Evolutionary conservation across 176 grass and related monocot species (phyloP).

Genomic region (Oryza punctata): DNA sequence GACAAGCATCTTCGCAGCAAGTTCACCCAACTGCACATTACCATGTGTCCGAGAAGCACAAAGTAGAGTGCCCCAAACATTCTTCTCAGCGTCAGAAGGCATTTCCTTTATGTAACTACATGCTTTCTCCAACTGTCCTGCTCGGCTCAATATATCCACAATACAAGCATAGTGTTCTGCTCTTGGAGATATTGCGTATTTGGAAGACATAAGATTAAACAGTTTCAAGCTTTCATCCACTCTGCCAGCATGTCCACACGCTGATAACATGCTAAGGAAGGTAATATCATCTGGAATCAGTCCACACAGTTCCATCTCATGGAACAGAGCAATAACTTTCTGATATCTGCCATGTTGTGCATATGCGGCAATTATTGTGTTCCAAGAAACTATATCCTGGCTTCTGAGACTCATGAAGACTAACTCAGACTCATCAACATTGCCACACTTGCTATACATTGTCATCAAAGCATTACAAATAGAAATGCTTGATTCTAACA

Average conservation of each 20-base stretch:
- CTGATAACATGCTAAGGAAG: conserved; percentile 75
- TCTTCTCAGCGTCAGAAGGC: conserved; percentile 65
- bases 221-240: conserved; percentile 76
- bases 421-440: conserved; percentile 63
- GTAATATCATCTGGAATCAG: conserved; percentile 66
- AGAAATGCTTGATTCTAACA: conserved; percentile 58
- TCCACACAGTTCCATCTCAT: conserved; percentile 60
- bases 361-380: conserved; percentile 79
- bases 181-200: conserved; percentile 54
- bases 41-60: conserved; percentile 63
- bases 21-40: conserved; percentile 77
- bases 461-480: conserved; percentile 84
- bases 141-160: conserved; percentile 78
- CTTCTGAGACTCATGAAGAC: conserved; percentile 56
- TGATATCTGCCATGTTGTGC: conserved; percentile 76
- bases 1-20: conserved; percentile 76
- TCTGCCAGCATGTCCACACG: conserved; percentile 70
- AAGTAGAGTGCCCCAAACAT: conserved; percentile 71
- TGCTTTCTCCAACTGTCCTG: conserved; percentile 74
- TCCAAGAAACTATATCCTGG: conserved; percentile 71
- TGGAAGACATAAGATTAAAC: conserved; percentile 74
- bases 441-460: conserved; percentile 91
- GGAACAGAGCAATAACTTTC: conserved; percentile 69
- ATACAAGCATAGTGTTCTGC: conserved; percentile 84
- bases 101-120: conserved; percentile 71